A percentile compares a stretch with the other conserved stretches of the same genome.
Conservation (phyloP, 1,284 basidiomycete genomes). For the Polyporus tsugae region DNA sequence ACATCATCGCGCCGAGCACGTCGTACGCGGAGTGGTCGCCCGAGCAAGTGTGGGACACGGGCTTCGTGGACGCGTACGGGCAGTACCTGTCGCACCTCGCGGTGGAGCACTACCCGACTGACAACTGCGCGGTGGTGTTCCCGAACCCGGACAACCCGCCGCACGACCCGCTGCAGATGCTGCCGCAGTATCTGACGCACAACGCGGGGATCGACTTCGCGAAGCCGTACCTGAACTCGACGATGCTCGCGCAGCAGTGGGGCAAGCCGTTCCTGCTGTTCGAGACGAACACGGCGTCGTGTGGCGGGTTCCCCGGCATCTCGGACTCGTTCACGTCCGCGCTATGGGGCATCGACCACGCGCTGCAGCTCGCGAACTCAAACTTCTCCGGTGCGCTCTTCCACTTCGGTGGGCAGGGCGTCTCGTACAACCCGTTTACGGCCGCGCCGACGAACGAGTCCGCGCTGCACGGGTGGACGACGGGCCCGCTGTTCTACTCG, state of each 20-base stretch:
- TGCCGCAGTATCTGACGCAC: conserved; percentile 67
- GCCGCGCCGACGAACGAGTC: conserved; percentile 69
- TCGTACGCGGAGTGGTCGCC: conserved; percentile 46
- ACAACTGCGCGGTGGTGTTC: conserved; percentile 46
- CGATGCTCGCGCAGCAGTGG: conserved; percentile 50
- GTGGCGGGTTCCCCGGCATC: conserved; percentile 81
- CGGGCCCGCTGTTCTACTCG: conserved; percentile 74
- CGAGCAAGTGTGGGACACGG: conserved; percentile 53
- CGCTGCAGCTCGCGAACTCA: conserved; percentile 53
- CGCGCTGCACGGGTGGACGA: conserved; percentile 63
- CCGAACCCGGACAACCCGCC: conserved; percentile 35
- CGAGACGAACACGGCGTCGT: conserved; percentile 84
- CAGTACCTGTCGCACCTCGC: conserved; percentile 51
- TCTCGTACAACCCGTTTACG: conserved; percentile 69
- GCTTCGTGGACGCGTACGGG: conserved; percentile 51
- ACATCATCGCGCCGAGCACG: conserved; percentile 61
- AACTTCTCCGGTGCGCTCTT: conserved; percentile 67
- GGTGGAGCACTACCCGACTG: conserved; percentile 65
- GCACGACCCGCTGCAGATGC: conserved; percentile 57
- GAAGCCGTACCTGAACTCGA: conserved; percentile 57
- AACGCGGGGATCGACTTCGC: conserved; percentile 55
- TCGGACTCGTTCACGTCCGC: conserved; percentile 64
- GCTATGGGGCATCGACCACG: conserved; percentile 52
- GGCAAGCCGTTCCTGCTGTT: conserved; percentile 67
- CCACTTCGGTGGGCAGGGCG: conserved; percentile 73